These are phyloP conservation scores for Fraxinus sp. DNA, from an alignment of 305 asterid genomes.

Conservation along the genomic window DNA sequence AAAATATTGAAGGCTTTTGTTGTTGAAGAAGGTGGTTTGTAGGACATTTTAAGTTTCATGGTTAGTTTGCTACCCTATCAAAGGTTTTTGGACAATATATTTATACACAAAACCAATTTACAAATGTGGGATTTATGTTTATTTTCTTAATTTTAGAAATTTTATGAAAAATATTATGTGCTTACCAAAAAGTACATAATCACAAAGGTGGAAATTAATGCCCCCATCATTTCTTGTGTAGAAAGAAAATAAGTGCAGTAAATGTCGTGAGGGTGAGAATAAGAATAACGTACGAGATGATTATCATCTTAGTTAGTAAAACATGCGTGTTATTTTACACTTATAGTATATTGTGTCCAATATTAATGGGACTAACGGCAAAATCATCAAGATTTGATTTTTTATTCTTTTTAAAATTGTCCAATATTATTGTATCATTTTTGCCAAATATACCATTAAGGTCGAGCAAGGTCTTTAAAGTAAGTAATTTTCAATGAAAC, in stretches of 20 bases:
- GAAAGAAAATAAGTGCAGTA: not conserved
- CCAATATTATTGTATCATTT: not conserved
- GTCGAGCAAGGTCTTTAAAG: not conserved
- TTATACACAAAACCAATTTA: not conserved
- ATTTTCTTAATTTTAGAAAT: not conserved
- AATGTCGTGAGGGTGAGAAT: not conserved
- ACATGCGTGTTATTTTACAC: not conserved
- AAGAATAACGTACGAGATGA: not conserved
- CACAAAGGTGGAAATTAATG: not conserved
- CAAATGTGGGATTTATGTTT: not conserved
- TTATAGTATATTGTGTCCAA: not conserved
- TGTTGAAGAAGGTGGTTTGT: not conserved
- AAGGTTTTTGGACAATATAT: not conserved
- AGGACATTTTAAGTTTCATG: not conserved
- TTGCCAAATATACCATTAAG: not conserved
- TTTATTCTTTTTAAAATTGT: not conserved
- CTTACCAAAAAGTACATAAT: not conserved
- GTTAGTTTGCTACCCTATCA: not conserved
- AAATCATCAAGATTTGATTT: not conserved
- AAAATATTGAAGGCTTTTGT: slow-evolving; percentile 24
- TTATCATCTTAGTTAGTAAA: not conserved
- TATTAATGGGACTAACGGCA: not conserved
- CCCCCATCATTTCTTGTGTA: not conserved
- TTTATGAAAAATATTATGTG: not conserved
- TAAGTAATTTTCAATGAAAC: not conserved